Evolutionary conservation across 768 basidiomycete genomes (phyloP).

Genomic region (Panellus pusillus): DNA sequence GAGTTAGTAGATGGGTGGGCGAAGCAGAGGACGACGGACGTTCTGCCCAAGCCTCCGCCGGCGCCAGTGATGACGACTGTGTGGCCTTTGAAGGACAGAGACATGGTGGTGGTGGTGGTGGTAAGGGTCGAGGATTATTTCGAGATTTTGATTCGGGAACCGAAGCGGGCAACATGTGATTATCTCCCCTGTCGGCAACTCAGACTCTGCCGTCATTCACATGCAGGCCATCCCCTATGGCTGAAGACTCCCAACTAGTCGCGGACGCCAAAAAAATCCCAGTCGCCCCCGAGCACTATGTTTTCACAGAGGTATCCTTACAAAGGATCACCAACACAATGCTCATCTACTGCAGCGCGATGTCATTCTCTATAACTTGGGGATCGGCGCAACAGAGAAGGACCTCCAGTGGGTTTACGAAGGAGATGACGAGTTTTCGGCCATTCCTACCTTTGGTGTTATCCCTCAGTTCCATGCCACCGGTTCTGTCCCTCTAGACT

Average conservation of each 20-base stretch:
- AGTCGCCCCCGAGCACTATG: slow-evolving; percentile 58
- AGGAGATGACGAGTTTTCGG: slow-evolving; percentile 80
- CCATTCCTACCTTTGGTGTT: slow-evolving; percentile 93
- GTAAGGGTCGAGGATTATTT: too few species aligned
- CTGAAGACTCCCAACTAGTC: slow-evolving; percentile 77
- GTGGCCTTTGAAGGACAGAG: slow-evolving; percentile 45
- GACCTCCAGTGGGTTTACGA: slow-evolving; percentile 94
- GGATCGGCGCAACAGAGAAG: slow-evolving; percentile 89
- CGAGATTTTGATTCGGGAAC: neutral
- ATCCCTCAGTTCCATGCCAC: slow-evolving; percentile 86
- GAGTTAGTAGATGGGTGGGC: neutral
- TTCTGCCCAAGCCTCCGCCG: slow-evolving; percentile 90
- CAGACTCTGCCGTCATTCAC: neutral
- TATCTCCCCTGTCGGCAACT: neutral
- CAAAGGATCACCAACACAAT: neutral
- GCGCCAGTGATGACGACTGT: slow-evolving; percentile 96
- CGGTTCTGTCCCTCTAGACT: slow-evolving; percentile 69
- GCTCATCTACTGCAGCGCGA: slow-evolving; percentile 51
- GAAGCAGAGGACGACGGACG: slow-evolving; percentile 43
- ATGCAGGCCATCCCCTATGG: neutral
- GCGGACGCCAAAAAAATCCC: slow-evolving; percentile 72
- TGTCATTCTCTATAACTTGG: slow-evolving; percentile 92
- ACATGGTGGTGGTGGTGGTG: neutral
- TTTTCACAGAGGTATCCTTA: slow-evolving; percentile 63
- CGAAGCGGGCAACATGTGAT: neutral